Evolutionary conservation across 805 yeast species (phyloP), one percentile per base, ranked within the genome.

Genomic region (Wickerhamiella nectarea): DNA sequence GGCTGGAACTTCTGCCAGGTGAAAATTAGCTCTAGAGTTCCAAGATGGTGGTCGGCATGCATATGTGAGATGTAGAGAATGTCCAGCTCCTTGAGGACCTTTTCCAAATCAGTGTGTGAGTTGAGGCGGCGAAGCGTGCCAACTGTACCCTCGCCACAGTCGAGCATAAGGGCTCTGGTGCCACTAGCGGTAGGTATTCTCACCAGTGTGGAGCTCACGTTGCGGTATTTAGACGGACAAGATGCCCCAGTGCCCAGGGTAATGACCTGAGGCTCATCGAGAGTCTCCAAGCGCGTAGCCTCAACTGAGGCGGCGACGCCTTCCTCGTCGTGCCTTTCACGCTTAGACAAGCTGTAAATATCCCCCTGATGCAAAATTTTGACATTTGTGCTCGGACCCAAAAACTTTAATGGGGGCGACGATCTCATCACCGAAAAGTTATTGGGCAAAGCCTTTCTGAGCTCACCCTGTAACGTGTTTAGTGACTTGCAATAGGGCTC

Each of bases 21-120:
- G 31, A 68, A 66, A 21, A 91, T 66, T 3, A 91, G 59, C 4
- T 84, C 71, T 7, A 80, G 63, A 4, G 82, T 67, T 0, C 99
- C 99, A 34, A 91, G 64, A 60, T 89, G 96, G 59, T 91, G 99
- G 58, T 91, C 99, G 0, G 97, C 98, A 61, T 91, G 99, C 53
- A 89, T 66, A 66, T 91, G 99, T 52, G 94, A 80, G 43, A 91
- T 64, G 54, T 74, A 82, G 17, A 89, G 65, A 43, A 83, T 46
- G 25, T 71, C 64, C 46, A 87, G 61, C 53, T 87, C 93, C 34
- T 62, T 50, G 49, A 87, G 67, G 2, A 80, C 60, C 18, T 56
- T 55, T 2, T 55, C 53, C 1, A 66, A 49, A 14, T 69, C 69
- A 1, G 63, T 64, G 8, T 67, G 64, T 0, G 78, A 77, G 48